phyloP scores from a whole-genome alignment of 306 rosid species.

The Cotoneaster glaucophyllus region DNA sequence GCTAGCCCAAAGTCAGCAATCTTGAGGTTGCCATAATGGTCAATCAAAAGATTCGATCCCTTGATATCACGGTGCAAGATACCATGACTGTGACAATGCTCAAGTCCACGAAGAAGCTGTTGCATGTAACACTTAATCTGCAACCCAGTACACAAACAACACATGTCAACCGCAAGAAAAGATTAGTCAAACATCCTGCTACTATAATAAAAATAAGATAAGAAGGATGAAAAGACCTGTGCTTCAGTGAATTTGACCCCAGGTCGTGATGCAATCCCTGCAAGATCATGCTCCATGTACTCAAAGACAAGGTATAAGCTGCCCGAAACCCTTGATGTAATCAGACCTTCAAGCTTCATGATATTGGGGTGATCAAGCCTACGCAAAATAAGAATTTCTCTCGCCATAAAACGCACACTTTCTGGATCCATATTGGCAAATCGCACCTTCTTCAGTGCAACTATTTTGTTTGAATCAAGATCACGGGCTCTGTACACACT shows the following conservation, averaged over 20 bases:
- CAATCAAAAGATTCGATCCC: slow-evolving; percentile 74
- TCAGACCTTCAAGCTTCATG: slow-evolving; percentile 86
- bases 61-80: slow-evolving; percentile 86
- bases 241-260: slow-evolving; percentile 61
- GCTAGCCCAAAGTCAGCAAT: slow-evolving; percentile 86
- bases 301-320: slow-evolving; percentile 83
- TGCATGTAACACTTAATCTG: slow-evolving; percentile 83
- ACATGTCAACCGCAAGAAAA: neutral
- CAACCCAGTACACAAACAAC: neutral
- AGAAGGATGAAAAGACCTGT: slow-evolving; percentile 37
- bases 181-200: neutral
- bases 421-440: slow-evolving; percentile 80
- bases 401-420: slow-evolving; percentile 84
- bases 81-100: slow-evolving; percentile 70
- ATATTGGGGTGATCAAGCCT: slow-evolving; percentile 90
- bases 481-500: slow-evolving; percentile 79
- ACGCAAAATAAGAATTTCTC: slow-evolving; percentile 64
- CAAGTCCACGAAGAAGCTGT: slow-evolving; percentile 71
- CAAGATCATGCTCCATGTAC: slow-evolving; percentile 87
- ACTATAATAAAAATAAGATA: neutral
- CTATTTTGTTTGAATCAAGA: slow-evolving; percentile 63
- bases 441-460: slow-evolving; percentile 82
- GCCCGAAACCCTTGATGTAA: slow-evolving; percentile 74
- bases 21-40: slow-evolving; percentile 61
- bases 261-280: slow-evolving; percentile 56